phyloP scores from a whole-genome alignment of 164 flowering plant genomes.

The Dillenia suffruticosa region DNA sequence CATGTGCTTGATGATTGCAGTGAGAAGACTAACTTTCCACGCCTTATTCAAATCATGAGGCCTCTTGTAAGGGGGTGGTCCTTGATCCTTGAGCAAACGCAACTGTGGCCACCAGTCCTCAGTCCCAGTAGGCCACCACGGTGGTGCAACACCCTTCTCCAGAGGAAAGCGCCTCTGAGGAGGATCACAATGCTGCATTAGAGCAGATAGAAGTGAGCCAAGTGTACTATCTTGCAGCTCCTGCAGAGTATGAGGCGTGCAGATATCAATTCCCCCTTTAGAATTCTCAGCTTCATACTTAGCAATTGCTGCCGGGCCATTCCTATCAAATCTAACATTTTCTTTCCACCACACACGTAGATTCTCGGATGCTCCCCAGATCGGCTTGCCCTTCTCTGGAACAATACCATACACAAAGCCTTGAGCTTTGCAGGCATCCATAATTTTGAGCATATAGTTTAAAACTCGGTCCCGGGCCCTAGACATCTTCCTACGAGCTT shows the following conservation, averaged over 20 bases:
- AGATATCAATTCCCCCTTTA: no score
- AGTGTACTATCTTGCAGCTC: no score
- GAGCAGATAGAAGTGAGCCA: no score
- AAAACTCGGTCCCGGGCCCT: conserved; percentile 10
- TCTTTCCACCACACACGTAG: conserved; percentile 16
- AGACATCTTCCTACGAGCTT: conserved; percentile 14
- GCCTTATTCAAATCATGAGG: conserved; percentile 19
- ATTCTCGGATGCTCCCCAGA: conserved; percentile 11
- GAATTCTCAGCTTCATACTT: not conserved
- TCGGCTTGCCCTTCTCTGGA: conserved; percentile 8
- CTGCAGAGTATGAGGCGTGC: no score
- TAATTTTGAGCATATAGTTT: conserved; percentile 13
- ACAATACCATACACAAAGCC: conserved; percentile 16
- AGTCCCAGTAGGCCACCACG: no score
- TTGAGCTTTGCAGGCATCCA: conserved; percentile 12
- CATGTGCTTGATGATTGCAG: no score
- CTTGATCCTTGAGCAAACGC: no score
- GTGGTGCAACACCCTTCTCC: no score
- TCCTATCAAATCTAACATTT: conserved; percentile 4
- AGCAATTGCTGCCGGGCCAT: conserved; percentile 5
- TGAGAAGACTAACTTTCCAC: conserved; percentile 4
- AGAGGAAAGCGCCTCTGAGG: no score
- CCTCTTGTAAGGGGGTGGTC: not conserved
- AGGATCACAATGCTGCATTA: no score
- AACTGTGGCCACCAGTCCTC: no score